A percentile compares a stretch with the other conserved stretches of the same genome.
These are phyloP conservation scores for Leccinum arenicola DNA, from an alignment of 768 basidiomycete genomes.

Conservation along the genomic window DNA sequence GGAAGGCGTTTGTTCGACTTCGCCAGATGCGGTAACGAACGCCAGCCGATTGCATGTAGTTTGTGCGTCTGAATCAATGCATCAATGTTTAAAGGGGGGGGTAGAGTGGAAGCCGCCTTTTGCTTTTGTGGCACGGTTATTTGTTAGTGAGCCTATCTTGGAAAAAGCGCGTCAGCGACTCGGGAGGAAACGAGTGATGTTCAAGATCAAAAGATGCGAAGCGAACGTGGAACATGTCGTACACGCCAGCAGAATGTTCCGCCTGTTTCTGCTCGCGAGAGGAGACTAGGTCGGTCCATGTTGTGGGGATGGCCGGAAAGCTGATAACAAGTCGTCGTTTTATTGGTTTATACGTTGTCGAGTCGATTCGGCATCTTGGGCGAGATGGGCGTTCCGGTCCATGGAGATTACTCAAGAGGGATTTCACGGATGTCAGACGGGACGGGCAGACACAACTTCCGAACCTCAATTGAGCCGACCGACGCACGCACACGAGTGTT, in stretches of 20 bases:
- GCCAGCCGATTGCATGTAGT: neutral
- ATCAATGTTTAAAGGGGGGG: slow-evolving; percentile 2
- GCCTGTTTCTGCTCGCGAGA: neutral
- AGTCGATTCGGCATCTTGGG: no score
- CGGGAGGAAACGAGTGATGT: neutral
- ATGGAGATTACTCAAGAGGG: neutral
- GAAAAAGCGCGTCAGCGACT: neutral
- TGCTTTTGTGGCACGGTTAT: neutral
- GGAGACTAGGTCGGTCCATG: neutral
- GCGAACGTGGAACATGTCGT: neutral
- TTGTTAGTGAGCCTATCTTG: neutral
- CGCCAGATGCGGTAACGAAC: slow-evolving; percentile 1
- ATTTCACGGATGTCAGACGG: neutral
- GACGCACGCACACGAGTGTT: neutral
- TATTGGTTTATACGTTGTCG: neutral
- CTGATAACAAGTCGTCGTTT: neutral
- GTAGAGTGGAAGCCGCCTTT: slow-evolving; percentile 1
- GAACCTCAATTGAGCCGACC: slow-evolving; percentile 13
- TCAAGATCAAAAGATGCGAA: slow-evolving; percentile 9
- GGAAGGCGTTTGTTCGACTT: neutral
- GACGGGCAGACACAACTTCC: neutral
- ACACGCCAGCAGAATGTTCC: neutral
- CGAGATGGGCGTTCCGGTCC: neutral
- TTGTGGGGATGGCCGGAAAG: neutral
- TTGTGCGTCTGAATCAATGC: neutral